A percentile compares a stretch with the other conserved stretches of the same genome.
phyloP scores from a whole-genome alignment of 106 monocot species.

The Dioscorea zingiberensis region DNA sequence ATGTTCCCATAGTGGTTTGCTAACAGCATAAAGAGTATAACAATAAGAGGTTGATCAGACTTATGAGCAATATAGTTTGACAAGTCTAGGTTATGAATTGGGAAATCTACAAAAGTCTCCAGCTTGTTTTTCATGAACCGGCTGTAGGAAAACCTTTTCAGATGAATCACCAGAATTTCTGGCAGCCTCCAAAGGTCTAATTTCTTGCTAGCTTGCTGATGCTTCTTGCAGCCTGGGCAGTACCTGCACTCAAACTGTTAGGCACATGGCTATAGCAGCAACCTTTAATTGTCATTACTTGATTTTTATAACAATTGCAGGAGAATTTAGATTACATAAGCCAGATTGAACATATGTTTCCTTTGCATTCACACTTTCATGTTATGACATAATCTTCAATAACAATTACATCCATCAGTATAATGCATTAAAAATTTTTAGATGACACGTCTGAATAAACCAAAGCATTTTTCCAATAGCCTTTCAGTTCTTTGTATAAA shows the following conservation, averaged over 20 bases:
- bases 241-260: slow-evolving; percentile 30
- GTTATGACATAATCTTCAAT: neutral
- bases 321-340: neutral
- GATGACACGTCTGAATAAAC: too few relatives aligned
- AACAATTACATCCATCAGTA: neutral
- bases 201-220: slow-evolving; percentile 70
- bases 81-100: slow-evolving; percentile 50
- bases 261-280: neutral
- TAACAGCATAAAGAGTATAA: slow-evolving; percentile 57
- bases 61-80: slow-evolving; percentile 35
- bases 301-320: neutral
- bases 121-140: slow-evolving; percentile 68
- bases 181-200: slow-evolving; percentile 76
- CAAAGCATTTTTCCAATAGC: too few relatives aligned
- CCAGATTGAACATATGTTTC: neutral
- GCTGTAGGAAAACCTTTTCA: slow-evolving; percentile 69
- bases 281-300: neutral
- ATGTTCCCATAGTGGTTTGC: slow-evolving; percentile 71
- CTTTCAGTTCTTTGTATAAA: too few relatives aligned
- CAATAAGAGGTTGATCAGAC: slow-evolving; percentile 3
- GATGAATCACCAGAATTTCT: slow-evolving; percentile 67
- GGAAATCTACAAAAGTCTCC: slow-evolving; percentile 67
- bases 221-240: slow-evolving; percentile 64
- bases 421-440: neutral
- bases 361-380: too few relatives aligned